Evolutionary conservation across 2,329 filamentous ascomycete species (phyloP).

Genomic region (Allantophomopsis cytisporea): DNA sequence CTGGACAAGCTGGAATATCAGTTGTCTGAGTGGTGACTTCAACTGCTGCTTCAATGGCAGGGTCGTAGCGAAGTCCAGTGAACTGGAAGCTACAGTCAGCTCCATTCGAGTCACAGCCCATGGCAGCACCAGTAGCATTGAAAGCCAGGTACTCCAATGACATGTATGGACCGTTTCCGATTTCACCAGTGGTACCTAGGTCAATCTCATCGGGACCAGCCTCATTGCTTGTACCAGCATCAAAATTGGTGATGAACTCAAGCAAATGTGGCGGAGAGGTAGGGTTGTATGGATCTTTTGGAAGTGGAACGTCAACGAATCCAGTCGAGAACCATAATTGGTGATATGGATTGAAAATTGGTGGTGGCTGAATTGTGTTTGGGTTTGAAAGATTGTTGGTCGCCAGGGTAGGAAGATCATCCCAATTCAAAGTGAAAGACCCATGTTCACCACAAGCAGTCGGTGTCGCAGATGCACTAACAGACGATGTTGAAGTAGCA

Average conservation of each 20-base stretch:
- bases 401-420: slow-evolving; percentile 15
- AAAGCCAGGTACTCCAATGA: slow-evolving; percentile 21
- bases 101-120: slow-evolving; percentile 23
- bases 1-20: slow-evolving; percentile 16
- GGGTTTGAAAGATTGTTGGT: slow-evolving; percentile 5
- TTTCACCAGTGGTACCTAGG: slow-evolving; percentile 10
- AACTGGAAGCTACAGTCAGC: slow-evolving; percentile 22
- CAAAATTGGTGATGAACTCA: slow-evolving; percentile 18
- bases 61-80: slow-evolving; percentile 19
- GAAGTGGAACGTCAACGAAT: slow-evolving; percentile 18
- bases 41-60: slow-evolving; percentile 6
- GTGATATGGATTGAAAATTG: slow-evolving; percentile 18
- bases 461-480: slow-evolving; percentile 4
- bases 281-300: slow-evolving; percentile 16
- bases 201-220: slow-evolving; percentile 1
- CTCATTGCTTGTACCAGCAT: slow-evolving; percentile 3
- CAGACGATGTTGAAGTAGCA: slow-evolving; percentile 1
- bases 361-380: slow-evolving; percentile 8
- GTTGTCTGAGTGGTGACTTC: slow-evolving; percentile 12
- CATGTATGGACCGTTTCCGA: slow-evolving; percentile 13
- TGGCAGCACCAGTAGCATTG: slow-evolving; percentile 17
- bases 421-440: slow-evolving; percentile 15
- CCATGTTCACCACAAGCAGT: slow-evolving; percentile 12
- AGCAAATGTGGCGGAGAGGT: slow-evolving; percentile 15
- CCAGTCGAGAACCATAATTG: slow-evolving; percentile 22